These are phyloP conservation scores for Kluyveromyces starmeri DNA, from an alignment of 805 yeast genomes.

Conservation along the genomic window DNA sequence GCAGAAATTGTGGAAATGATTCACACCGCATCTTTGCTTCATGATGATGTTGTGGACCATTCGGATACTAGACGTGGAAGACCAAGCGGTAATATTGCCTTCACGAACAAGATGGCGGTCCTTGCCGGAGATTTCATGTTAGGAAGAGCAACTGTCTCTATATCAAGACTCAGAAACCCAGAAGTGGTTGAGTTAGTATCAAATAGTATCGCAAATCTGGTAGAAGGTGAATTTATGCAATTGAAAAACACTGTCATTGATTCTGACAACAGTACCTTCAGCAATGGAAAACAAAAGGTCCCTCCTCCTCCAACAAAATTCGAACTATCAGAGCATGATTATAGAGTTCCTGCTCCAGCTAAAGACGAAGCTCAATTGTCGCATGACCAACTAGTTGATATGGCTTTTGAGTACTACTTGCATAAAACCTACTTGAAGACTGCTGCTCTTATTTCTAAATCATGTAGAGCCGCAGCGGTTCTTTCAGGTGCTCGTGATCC, in stretches of 20 bases:
- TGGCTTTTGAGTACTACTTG: conserved; percentile 90
- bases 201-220: conserved; percentile 91
- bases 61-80: conserved; percentile 84
- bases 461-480: conserved; percentile 88
- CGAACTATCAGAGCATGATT: conserved; percentile 52
- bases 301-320: conserved; percentile 58
- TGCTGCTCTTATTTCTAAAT: conserved; percentile 88
- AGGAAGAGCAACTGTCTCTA: conserved; percentile 93
- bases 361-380: conserved; percentile 27
- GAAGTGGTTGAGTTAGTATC: conserved; percentile 94
- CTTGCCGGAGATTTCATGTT: conserved; percentile 92
- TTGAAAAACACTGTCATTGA: conserved; percentile 81
- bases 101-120: conserved; percentile 95
- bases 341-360: conserved; percentile 31
- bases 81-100: conserved; percentile 87
- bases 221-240: conserved; percentile 99
- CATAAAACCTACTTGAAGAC: conserved; percentile 95
- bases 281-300: conserved; percentile 22
- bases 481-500: conserved; percentile 72
- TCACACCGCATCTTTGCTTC: conserved; percentile 90
- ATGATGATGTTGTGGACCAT: conserved; percentile 93
- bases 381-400: conserved; percentile 59
- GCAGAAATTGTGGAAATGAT: conserved; percentile 99
- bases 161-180: conserved; percentile 88
- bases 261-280: conserved; percentile 33